Evolutionary conservation across 192 early-diverging fungal genomes (phyloP), one percentile per base, ranked within the genome.

Genomic region (Coemansia sp.): DNA sequence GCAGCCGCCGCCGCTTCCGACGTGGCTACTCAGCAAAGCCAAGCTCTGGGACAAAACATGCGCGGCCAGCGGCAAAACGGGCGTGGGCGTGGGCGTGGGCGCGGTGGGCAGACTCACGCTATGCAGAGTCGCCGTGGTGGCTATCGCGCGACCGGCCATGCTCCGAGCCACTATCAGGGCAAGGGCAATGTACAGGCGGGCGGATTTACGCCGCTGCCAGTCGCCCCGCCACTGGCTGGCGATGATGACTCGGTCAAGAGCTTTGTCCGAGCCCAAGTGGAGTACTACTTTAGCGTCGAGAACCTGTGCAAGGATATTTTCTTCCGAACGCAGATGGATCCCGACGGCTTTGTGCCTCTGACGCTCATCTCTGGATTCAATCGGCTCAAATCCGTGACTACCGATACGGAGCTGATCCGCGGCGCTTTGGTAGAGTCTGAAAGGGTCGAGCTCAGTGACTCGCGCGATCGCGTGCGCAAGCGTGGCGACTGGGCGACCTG

Each of bases 261-360:
- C 59, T 85, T 76, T 64, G 74, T 87, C 10, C 67, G 65, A 56
- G 68, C 74, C n/a, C 86, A 87, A 71, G 72, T 87, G 59, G 91
- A 99, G 74, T 99, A 94, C 81, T 99, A 99, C 84, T 98, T 98
- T 69, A 95, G 93, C 51, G 88, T 97, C 45, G 96, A 98, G 41
- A 99, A 99, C 68, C 84, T 99, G 57, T 95, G 94, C 89, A 93
- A 92, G 58, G 97, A 99, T 75, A 86, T 98, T 19, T 99, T 87
- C 78, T 94, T 99, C 84, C 90, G 97, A 46, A 77, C 82, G 45
- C 92, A 97, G 70, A 99, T 99, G 96, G 88, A 95, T 58, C 59
- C 85, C 4, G 85, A 91, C 46, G 97, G 97, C 22, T 93, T 84
- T 65, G 93, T 99, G 22, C 86, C 89, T 6, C 70, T 98, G 45